These are phyloP conservation scores for Blumeria graminis DNA, from an alignment of 2,329 filamentous ascomycete species.

Conservation along the genomic window DNA sequence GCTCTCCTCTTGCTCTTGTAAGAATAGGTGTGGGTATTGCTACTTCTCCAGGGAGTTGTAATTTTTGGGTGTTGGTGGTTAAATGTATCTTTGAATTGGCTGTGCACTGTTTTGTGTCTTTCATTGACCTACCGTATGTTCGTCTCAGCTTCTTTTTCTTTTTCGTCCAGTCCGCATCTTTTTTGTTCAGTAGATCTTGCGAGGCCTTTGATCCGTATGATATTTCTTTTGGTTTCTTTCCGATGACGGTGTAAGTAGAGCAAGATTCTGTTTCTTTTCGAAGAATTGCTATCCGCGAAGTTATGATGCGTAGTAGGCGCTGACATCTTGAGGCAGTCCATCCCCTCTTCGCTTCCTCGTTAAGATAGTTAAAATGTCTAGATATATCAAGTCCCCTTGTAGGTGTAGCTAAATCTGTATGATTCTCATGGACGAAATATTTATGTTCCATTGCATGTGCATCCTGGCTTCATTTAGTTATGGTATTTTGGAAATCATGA, in stretches of 20 bases:
- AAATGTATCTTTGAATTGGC: constrained; percentile 1
- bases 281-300: constrained; percentile 20
- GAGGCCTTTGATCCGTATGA: not conserved
- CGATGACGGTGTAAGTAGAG: not conserved
- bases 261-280: constrained; percentile 14
- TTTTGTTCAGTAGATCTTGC: not conserved
- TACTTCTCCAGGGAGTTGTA: constrained; percentile 12
- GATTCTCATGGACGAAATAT: not conserved
- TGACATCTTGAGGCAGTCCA: constrained; percentile 22
- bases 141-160: constrained; percentile 10
- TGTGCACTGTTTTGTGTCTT: not conserved
- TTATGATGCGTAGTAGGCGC: constrained; percentile 20
- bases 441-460: constrained; percentile 1
- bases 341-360: constrained; percentile 9
- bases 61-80: constrained; percentile 3
- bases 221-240: not conserved
- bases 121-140: constrained; percentile 9
- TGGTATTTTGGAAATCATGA: no score
- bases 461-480: not conserved
- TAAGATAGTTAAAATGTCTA: not conserved
- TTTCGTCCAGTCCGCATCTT: constrained; percentile 9
- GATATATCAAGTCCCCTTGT: not conserved
- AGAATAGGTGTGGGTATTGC: constrained; percentile 14
- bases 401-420: no score
- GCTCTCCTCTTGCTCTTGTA: constrained; percentile 9